A percentile compares a stretch with the other conserved stretches of the same genome.
phyloP scores from a whole-genome alignment of 1,284 basidiomycete genomes.

The Testicularia cyperi region DNA sequence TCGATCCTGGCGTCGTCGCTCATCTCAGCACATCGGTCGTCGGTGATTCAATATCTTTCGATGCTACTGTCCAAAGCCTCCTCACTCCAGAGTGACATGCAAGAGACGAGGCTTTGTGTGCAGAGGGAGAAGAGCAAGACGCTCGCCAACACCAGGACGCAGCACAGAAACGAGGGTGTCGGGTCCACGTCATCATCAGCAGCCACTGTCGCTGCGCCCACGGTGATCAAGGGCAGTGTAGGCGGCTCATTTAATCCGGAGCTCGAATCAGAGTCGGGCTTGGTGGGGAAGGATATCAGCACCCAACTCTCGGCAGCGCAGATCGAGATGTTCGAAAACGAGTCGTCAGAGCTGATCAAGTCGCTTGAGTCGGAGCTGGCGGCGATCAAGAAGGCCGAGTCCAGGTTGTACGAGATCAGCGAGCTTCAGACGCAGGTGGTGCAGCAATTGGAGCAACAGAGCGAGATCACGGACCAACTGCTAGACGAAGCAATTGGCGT shows the following conservation, averaged over 20 bases:
- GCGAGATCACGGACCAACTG: slow-evolving; percentile 82
- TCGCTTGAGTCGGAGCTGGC: slow-evolving; percentile 78
- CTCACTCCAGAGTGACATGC: slow-evolving; percentile 77
- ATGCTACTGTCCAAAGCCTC: slow-evolving; percentile 75
- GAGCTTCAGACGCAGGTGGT: slow-evolving; percentile 84
- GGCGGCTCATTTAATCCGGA: slow-evolving; percentile 33
- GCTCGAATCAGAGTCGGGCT: slow-evolving; percentile 16
- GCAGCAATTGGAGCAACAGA: slow-evolving; percentile 78
- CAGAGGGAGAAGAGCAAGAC: slow-evolving; percentile 41
- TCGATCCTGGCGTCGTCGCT: slow-evolving; percentile 56
- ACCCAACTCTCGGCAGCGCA: slow-evolving; percentile 66
- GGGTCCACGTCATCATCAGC: slow-evolving; percentile 2
- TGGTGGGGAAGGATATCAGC: slow-evolving; percentile 38
- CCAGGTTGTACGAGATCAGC: slow-evolving; percentile 82
- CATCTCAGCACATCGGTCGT: slow-evolving; percentile 76
- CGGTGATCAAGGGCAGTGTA: slow-evolving; percentile 33
- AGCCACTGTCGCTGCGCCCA: slow-evolving; percentile 4
- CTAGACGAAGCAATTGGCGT: slow-evolving; percentile 85
- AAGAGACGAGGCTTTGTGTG: slow-evolving; percentile 65
- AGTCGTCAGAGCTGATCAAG: slow-evolving; percentile 80
- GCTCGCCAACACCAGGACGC: slow-evolving; percentile 22
- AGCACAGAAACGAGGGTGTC: slow-evolving; percentile 7
- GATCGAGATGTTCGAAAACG: slow-evolving; percentile 84
- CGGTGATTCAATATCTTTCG: slow-evolving; percentile 81
- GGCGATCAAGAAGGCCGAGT: slow-evolving; percentile 83